A percentile compares a stretch with the other conserved stretches of the same genome.
Conservation (phyloP, 257 asterid species). For the Linderniella brevidens region DNA sequence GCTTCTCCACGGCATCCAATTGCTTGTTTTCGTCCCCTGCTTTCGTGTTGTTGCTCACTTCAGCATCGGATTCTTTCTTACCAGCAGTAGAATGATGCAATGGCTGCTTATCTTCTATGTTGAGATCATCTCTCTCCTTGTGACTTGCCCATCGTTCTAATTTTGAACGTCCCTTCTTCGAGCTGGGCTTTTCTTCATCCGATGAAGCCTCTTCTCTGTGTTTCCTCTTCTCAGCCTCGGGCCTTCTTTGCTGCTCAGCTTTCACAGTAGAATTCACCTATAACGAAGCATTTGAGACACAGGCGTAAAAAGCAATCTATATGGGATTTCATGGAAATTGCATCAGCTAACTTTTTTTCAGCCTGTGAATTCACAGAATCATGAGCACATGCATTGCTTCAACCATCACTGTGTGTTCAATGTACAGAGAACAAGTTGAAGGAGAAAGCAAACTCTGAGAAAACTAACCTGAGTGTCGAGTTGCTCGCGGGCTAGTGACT, state of each 20-base stretch:
- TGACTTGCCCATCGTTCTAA: slow-evolving; percentile 89
- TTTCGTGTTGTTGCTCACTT: slow-evolving; percentile 20
- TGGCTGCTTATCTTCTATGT: slow-evolving; percentile 30
- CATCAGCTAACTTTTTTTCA: not conserved
- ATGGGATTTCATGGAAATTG: slow-evolving; percentile 2
- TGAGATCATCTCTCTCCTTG: slow-evolving; percentile 45
- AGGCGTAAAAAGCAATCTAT: not conserved
- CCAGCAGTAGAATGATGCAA: slow-evolving; percentile 11
- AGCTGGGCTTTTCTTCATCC: slow-evolving; percentile 41
- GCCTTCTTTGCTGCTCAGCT: slow-evolving; percentile 26
- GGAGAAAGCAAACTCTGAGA: too few species aligned
- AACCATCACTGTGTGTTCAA: too few species aligned
- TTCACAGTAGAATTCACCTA: slow-evolving; percentile 46
- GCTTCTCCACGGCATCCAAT: slow-evolving; percentile 78
- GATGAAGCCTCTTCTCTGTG: slow-evolving; percentile 42
- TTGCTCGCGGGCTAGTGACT: too few species aligned
- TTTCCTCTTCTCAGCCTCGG: slow-evolving; percentile 32
- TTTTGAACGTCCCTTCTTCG: slow-evolving; percentile 75
- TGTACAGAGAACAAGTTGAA: too few species aligned
- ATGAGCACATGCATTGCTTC: too few species aligned
- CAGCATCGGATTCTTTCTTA: slow-evolving; percentile 26
- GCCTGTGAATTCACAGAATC: not conserved
- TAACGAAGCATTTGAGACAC: slow-evolving; percentile 11
- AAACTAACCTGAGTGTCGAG: too few species aligned
- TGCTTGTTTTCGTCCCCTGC: slow-evolving; percentile 39